Evolutionary conservation across 2,329 filamentous ascomycete species (phyloP).

Genomic region (Orbilia quercus): DNA sequence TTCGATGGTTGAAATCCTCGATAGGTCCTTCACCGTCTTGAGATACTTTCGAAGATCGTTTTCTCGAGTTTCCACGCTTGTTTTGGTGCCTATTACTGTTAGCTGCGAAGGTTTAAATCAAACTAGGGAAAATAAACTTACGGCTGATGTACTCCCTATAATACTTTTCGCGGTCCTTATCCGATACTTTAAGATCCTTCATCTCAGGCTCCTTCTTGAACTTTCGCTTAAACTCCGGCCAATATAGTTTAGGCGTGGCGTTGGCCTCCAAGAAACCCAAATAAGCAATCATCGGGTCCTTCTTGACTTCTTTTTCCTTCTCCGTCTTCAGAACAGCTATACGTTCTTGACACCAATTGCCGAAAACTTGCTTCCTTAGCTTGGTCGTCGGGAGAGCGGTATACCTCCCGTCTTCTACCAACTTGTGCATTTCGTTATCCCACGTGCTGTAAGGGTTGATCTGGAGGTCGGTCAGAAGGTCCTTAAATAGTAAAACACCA

Average conservation of each 20-base stretch:
- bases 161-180: slow-evolving; percentile 81
- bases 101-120: slow-evolving; percentile 63
- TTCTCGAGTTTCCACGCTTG: slow-evolving; percentile 74
- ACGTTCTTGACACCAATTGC: slow-evolving; percentile 81
- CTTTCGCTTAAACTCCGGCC: slow-evolving; percentile 95
- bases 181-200: slow-evolving; percentile 76
- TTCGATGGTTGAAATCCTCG: slow-evolving; percentile 70
- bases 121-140: slow-evolving; percentile 39
- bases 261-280: slow-evolving; percentile 81
- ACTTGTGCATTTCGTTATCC: slow-evolving; percentile 85
- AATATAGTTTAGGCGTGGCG: slow-evolving; percentile 92
- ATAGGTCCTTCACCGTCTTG: slow-evolving; percentile 72
- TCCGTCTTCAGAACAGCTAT: slow-evolving; percentile 78
- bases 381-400: slow-evolving; percentile 84
- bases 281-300: slow-evolving; percentile 84
- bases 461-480: slow-evolving; percentile 82
- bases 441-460: slow-evolving; percentile 91
- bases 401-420: slow-evolving; percentile 88
- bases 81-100: slow-evolving; percentile 65
- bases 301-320: slow-evolving; percentile 79
- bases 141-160: slow-evolving; percentile 75
- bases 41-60: slow-evolving; percentile 76
- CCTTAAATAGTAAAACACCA: slow-evolving; percentile 62
- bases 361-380: slow-evolving; percentile 82
- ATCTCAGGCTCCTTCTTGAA: slow-evolving; percentile 83